Base-by-base conservation (phyloP, 2,329 filamentous ascomycete species). In the Apiospora kogelbergensis region DNA sequence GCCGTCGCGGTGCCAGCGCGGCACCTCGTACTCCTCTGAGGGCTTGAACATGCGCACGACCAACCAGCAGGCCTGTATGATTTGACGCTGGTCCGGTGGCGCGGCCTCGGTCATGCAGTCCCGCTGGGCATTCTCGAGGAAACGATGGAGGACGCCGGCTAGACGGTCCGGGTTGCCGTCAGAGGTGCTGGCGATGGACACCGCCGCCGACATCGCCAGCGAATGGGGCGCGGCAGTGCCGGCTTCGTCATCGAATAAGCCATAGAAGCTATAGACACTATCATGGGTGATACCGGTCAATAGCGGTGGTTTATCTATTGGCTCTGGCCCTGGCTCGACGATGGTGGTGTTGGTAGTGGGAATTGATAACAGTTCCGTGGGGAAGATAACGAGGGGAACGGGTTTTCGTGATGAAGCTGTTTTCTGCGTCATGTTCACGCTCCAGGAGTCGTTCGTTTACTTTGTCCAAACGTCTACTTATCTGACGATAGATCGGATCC, bases 1-100 rank as follows among this genome's bases (percentile, higher is more conserved):
- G 4, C 68, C 70, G 33, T 71, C 70, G 22, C 33, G 63, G 63
- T 71, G 70, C 70, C 70, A 71, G 20, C 70, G 66, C 24, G 70
- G 70, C 9, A 65, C 30, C 11, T 15, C 20, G 48, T 65, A 70
- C 20, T 40, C 63, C 15, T 65, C 26, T 6, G 65, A 48, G 30
- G 69, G 57, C 15, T 44, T 37, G 15, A 33, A 67, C 45, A 69
- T 63, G 45, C 69, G 65, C n/a, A 69, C 41, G 41, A 40, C 42
- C 22, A 70, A 40, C 69, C 69, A 70, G 63, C 68, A 63, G 22
- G 68, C 67, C 46, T 63, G 65, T 7, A 66, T 42, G 37, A 40
- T 41, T 45, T 71, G 48, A 3, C 20, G 17, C 15, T 30, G 24
- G 26, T 65, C 37, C 37, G 11, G 24, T 4, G 22, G n/a, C 2